These are phyloP conservation scores for Leptographium radiaticola DNA, from an alignment of 2,329 filamentous ascomycete species.

Conservation along the genomic window DNA sequence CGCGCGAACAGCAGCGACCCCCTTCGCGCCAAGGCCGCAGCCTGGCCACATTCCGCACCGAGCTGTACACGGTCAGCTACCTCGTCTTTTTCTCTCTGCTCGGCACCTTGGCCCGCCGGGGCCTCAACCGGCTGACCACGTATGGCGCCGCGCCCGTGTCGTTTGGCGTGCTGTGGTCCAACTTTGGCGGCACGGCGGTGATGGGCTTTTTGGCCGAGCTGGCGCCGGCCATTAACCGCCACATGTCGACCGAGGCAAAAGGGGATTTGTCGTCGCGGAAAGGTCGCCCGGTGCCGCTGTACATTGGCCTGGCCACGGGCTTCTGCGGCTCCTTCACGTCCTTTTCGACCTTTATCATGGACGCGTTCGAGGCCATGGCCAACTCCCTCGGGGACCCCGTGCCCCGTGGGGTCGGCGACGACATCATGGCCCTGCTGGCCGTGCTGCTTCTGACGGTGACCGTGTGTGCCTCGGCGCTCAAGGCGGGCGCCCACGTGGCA, in stretches of 20 bases:
- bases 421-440: conserved; percentile 69
- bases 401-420: conserved; percentile 50
- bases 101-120: conserved; percentile 71
- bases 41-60: conserved; percentile 38
- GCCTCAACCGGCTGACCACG: conserved; percentile 67
- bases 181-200: conserved; percentile 65
- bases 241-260: not conserved
- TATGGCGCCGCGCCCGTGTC: conserved; percentile 66
- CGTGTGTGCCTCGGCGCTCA: conserved; percentile 56
- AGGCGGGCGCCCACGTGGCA: conserved; percentile 64
- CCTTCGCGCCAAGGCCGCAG: not conserved
- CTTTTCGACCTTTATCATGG: conserved; percentile 58
- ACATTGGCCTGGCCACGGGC: conserved; percentile 56
- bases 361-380: conserved; percentile 49
- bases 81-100: conserved; percentile 74
- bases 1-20: not conserved
- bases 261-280: not conserved
- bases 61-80: conserved; percentile 63
- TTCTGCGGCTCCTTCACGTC: conserved; percentile 62
- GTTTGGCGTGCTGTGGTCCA: conserved; percentile 73
- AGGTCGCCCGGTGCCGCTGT: conserved; percentile 44
- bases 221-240: not conserved
- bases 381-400: conserved; percentile 35
- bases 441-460: conserved; percentile 59
- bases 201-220: conserved; percentile 61